Evolutionary conservation across 228 moss, liverwort and hornwort species (phyloP), one percentile per base, ranked within the genome.

Genomic region (Sphagnum fallax): DNA sequence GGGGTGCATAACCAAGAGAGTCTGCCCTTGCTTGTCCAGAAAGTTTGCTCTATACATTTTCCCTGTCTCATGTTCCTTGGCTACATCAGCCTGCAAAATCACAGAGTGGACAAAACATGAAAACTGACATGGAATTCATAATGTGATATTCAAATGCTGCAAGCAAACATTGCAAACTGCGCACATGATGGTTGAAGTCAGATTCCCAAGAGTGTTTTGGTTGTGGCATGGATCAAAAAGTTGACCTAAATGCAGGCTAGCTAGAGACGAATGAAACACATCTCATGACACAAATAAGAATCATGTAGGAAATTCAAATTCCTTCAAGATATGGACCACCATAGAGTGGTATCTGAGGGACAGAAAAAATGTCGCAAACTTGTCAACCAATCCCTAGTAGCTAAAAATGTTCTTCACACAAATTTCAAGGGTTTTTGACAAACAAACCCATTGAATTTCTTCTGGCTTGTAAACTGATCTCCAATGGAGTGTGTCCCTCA

Each of bases 401-500:
- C 55, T 55, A 55, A 8, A 55, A 12, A 55, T 55, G 55, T 2
- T 55, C 55, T 55, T 8, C 55, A 55, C 1, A 55, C 55, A 55
- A 8, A 8, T 55, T 8, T 8, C 1, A 1, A 8, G 55, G 55
- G 55, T 8, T 55, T 8, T 8, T 3, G 55, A 55, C 9, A 55
- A 65, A 69, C 82, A 61, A 67, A 92, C 96, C 97, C 97, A 93
- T 73, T 79, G 82, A n/a, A 97, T 84, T 11, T 89, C 91, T 78
- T 97, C 93, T 6, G 93, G 93, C 70, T 91, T 93, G 74, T 64
- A 93, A 49, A 53, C 70, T 32, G 81, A 88, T 55, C 97, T 90
- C 97, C 93, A 97, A 9, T 83, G 80, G 49, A 97, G 61, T 51
- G 77, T 79, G 53, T 97, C 93, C 68, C 65, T 81, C 63, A 97